Conservation (phyloP, 2,329 filamentous ascomycete species). For the Venturia oleaginea region DNA sequence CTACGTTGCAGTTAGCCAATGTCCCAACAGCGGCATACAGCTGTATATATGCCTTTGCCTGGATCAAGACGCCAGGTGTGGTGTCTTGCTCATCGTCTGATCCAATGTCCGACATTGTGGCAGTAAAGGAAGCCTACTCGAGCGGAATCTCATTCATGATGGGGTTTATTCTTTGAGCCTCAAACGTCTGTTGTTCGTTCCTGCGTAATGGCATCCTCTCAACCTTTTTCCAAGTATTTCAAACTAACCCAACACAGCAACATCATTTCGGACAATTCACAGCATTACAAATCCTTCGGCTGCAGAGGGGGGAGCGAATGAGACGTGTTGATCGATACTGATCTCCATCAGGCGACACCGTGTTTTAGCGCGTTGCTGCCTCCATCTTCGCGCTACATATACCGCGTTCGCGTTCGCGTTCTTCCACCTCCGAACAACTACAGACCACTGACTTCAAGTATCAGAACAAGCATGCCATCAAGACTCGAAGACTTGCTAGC, state of each 20-base stretch:
- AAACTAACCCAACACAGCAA: not conserved
- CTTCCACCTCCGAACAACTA: no score
- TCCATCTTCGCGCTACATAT: not conserved
- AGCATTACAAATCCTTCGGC: not conserved
- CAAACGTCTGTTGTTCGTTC: no score
- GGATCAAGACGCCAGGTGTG: conserved; percentile 1
- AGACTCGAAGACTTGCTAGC: conserved; percentile 35
- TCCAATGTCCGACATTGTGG: not conserved
- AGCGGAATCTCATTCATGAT: not conserved
- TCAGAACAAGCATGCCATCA: not conserved
- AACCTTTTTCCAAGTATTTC: not conserved
- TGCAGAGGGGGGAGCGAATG: not conserved
- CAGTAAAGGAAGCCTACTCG: not conserved
- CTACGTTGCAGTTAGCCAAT: conserved; percentile 27
- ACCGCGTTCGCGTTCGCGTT: no score
- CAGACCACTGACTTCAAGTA: not conserved
- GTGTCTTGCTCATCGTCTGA: conserved; percentile 11
- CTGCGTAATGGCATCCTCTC: no score
- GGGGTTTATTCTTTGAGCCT: not conserved
- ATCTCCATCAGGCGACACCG: not conserved
- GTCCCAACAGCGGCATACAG: not conserved
- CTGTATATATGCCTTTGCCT: not conserved
- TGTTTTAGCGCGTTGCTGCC: not conserved
- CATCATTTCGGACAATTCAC: not conserved
- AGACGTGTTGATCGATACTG: not conserved